Percentiles rank a stretch among this genome's conserved stretches.
Conservation (phyloP, 768 basidiomycete genomes). For the Lentinula boryana region DNA sequence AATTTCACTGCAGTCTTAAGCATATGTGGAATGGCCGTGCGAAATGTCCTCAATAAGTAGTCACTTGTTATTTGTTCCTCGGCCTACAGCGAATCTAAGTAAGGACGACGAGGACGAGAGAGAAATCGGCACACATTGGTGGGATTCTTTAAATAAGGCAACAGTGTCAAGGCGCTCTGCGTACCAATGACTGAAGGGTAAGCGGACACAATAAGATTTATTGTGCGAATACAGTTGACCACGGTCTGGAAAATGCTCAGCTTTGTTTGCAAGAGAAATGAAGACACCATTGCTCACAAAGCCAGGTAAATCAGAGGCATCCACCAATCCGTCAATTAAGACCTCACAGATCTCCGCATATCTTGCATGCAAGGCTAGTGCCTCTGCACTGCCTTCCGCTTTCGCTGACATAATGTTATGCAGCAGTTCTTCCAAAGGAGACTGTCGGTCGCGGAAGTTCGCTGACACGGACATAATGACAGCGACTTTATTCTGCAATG, state of each 20-base stretch:
- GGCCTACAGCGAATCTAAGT: conserved; percentile 10
- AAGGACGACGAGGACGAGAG: neutral
- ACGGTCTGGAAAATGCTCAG: conserved; percentile 47
- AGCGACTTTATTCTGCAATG: conserved; percentile 58
- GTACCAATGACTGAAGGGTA: conserved; percentile 83
- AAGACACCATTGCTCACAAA: conserved; percentile 45
- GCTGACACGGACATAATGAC: conserved; percentile 85
- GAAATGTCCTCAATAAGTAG: conserved; percentile 84
- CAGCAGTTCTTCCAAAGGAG: conserved; percentile 78
- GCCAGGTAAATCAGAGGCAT: conserved; percentile 73
- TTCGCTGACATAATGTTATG: conserved; percentile 78
- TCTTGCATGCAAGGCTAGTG: conserved; percentile 50
- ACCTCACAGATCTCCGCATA: conserved; percentile 80
- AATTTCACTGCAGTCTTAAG: conserved; percentile 88
- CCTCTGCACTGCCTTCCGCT: conserved; percentile 41
- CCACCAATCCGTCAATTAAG: conserved; percentile 84
- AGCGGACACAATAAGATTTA: conserved; percentile 76
- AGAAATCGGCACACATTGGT: conserved; percentile 49
- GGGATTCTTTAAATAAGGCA: conserved; percentile 85
- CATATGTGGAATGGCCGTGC: conserved; percentile 79
- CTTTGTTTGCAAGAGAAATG: neutral
- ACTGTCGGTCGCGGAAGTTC: conserved; percentile 77
- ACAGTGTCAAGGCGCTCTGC: conserved; percentile 73
- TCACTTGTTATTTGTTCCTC: conserved; percentile 86
- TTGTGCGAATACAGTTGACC: conserved; percentile 78